These are phyloP conservation scores for Lactarius vividus DNA, from an alignment of 768 basidiomycete species.

Conservation along the genomic window DNA sequence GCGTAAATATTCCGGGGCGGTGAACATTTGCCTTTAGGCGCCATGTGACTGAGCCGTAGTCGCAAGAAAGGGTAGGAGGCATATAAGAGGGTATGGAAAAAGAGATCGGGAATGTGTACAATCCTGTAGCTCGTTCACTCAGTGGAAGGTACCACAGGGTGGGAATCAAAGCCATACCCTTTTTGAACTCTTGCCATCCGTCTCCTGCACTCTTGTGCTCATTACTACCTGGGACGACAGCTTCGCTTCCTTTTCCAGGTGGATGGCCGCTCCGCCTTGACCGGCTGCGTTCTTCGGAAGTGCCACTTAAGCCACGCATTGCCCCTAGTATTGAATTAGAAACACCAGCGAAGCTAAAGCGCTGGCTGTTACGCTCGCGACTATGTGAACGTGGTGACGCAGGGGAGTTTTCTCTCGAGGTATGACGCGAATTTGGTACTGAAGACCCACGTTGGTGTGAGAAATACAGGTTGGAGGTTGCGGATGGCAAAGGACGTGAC, in stretches of 20 bases:
- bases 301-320: slow-evolving; percentile 6
- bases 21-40: slow-evolving; percentile 77
- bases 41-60: slow-evolving; percentile 78
- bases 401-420: no score
- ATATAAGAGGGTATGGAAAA: slow-evolving; percentile 78
- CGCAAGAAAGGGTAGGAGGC: slow-evolving; percentile 73
- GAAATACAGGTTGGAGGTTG: not conserved
- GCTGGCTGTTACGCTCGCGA: slow-evolving; percentile 16
- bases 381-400: slow-evolving; percentile 17
- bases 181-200: slow-evolving; percentile 85
- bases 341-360: slow-evolving; percentile 23
- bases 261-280: slow-evolving; percentile 29
- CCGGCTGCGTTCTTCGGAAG: slow-evolving; percentile 30
- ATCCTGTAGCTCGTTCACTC: slow-evolving; percentile 49
- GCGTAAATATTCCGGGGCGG: slow-evolving; percentile 76
- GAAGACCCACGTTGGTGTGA: not conserved
- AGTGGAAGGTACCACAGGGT: not conserved
- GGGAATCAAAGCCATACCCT: slow-evolving; percentile 48
- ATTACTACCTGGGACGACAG: slow-evolving; percentile 38
- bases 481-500: not conserved
- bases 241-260: slow-evolving; percentile 40
- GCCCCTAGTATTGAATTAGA: slow-evolving; percentile 23
- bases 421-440: not conserved
- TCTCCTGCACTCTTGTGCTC: slow-evolving; percentile 43
- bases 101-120: slow-evolving; percentile 91